Evolutionary conservation across 768 basidiomycete genomes (phyloP).

Genomic region (Hericium rajendrae): DNA sequence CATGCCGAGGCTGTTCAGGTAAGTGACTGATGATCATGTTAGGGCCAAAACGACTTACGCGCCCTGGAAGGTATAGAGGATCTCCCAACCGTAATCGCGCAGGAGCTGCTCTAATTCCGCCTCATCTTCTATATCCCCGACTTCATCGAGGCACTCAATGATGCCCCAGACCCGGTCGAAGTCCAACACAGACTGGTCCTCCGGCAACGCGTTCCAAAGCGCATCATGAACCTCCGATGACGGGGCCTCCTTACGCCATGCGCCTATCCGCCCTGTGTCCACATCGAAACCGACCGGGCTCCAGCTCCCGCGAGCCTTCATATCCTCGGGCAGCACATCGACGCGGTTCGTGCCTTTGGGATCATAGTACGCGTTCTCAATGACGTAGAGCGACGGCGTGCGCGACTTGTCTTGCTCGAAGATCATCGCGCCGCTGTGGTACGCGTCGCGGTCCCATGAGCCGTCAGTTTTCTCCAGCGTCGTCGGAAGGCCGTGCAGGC

Average conservation of each 20-base stretch:
- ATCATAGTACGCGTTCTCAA: conserved; percentile 34
- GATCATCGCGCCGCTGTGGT: conserved; percentile 21
- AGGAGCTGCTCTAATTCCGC: conserved; percentile 24
- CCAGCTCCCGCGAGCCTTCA: conserved; percentile 25
- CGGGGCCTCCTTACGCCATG: background rate
- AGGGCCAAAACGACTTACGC: conserved; percentile 23
- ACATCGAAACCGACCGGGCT: conserved; percentile 11
- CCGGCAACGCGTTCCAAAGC: background rate
- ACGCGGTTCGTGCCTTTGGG: conserved; percentile 27
- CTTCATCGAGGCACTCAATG: background rate
- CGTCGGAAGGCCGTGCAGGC: conserved; percentile 27
- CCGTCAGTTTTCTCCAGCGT: conserved; percentile 28
- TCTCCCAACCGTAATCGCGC: conserved; percentile 28
- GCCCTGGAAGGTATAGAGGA: conserved; percentile 31
- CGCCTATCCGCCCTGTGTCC: conserved; percentile 6
- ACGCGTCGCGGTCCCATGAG: conserved; percentile 27
- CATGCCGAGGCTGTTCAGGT: conserved; percentile 28
- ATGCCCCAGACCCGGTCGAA: conserved; percentile 1
- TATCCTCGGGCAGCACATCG: conserved; percentile 24
- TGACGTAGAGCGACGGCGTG: conserved; percentile 22
- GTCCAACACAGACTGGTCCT: background rate
- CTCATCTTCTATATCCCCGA: conserved; percentile 16
- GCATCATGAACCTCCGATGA: background rate
- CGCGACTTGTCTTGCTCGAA: conserved; percentile 14
- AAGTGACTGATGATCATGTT: background rate